Conservation (phyloP, 2,329 filamentous ascomycete species). For the Ambrosiella xylebori region DNA sequence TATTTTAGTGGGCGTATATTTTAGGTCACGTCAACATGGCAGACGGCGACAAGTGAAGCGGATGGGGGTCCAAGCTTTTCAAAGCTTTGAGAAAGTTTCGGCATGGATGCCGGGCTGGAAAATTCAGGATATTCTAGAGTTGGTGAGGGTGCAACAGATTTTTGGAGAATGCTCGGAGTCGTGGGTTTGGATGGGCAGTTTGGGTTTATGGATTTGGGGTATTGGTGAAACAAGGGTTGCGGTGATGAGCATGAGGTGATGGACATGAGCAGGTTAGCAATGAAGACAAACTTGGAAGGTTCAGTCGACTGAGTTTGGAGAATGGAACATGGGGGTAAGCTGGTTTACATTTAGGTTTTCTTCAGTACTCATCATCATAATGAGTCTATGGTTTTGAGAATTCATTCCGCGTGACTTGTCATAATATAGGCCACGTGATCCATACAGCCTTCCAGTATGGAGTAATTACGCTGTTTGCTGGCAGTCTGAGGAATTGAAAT, state of each 20-base stretch:
- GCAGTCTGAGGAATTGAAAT: too few species aligned
- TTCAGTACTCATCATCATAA: too few species aligned
- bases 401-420: too few species aligned
- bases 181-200: neutral
- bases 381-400: too few species aligned
- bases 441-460: too few species aligned
- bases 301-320: too few species aligned
- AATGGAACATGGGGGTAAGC: too few species aligned
- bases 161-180: neutral
- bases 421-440: too few species aligned
- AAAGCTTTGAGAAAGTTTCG: neutral
- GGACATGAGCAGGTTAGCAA: neutral
- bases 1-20: too few species aligned
- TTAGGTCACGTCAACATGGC: neutral
- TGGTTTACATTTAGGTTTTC: too few species aligned
- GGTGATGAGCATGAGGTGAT: neutral
- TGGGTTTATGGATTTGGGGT: neutral
- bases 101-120: neutral
- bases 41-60: neutral
- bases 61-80: neutral
- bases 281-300: too few species aligned
- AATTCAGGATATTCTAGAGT: neutral
- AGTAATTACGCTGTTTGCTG: too few species aligned
- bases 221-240: neutral
- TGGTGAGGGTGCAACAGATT: neutral